A percentile compares a stretch with the other conserved stretches of the same genome.
These are phyloP conservation scores for Misopates orontium DNA, from an alignment of 257 asterid species.

Conservation along the genomic window DNA sequence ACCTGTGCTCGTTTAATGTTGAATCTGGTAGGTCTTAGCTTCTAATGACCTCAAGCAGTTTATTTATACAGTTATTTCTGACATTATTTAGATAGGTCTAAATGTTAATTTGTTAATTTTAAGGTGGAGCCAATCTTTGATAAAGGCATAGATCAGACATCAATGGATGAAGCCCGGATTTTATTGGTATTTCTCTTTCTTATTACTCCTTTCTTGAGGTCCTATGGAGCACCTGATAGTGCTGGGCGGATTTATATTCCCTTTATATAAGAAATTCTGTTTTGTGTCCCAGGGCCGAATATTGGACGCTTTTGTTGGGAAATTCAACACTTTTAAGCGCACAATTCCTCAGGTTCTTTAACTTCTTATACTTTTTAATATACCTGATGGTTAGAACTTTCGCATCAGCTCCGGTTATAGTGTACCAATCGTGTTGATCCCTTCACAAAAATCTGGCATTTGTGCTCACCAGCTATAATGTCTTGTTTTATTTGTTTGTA, in stretches of 20 bases:
- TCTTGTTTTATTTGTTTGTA: background rate
- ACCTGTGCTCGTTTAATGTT: conserved; percentile 99
- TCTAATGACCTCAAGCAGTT: conserved; percentile 16
- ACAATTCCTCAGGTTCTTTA: conserved; percentile 91
- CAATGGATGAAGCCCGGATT: conserved; percentile 96
- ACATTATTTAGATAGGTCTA: conserved; percentile 7
- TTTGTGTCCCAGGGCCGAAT: conserved; percentile 76
- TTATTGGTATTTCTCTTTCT: conserved; percentile 58
- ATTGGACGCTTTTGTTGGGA: conserved; percentile 98
- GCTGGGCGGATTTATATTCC: background rate
- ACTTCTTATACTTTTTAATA: conserved; percentile 18
- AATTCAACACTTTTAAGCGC: conserved; percentile 93
- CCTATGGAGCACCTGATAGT: conserved; percentile 6
- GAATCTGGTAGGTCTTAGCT: conserved; percentile 71
- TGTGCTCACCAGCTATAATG: conserved; percentile 4
- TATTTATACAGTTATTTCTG: background rate
- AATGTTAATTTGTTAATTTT: conserved; percentile 25
- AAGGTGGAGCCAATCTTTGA: conserved; percentile 98
- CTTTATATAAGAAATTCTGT: conserved; percentile 23
- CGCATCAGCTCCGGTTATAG: background rate
- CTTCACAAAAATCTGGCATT: background rate
- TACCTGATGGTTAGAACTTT: conserved; percentile 14
- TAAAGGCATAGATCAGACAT: conserved; percentile 90
- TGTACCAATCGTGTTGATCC: background rate
- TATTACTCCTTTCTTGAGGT: conserved; percentile 20